A percentile compares a stretch with the other conserved stretches of the same genome.
phyloP scores from a whole-genome alignment of 2,329 filamentous ascomycete species.

The Fusarium tanahbumbuense region DNA sequence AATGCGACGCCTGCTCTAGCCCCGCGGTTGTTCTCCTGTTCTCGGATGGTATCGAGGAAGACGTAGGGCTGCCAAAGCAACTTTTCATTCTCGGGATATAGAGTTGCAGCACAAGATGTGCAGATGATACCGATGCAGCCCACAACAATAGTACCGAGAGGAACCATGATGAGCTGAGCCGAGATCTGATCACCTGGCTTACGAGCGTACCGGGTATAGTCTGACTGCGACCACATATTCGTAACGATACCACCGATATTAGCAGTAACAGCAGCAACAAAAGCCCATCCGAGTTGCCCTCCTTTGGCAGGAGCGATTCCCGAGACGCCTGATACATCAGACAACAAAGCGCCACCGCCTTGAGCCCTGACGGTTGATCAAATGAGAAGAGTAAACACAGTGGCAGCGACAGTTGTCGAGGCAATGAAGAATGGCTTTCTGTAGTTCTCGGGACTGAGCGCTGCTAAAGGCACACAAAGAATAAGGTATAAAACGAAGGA shows the following conservation, averaged over 20 bases:
- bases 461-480: neutral
- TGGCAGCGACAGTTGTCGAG: neutral
- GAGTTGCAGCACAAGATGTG: neutral
- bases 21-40: constrained; percentile 11
- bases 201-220: constrained; percentile 49
- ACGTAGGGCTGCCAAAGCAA: constrained; percentile 1
- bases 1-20: constrained; percentile 22
- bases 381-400: neutral
- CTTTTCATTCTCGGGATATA: neutral
- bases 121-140: constrained; percentile 1
- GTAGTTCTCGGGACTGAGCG: neutral
- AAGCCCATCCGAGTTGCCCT: constrained; percentile 37
- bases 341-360: neutral
- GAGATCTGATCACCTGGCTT: constrained; percentile 45
- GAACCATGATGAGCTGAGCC: constrained; percentile 24
- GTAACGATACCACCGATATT: constrained; percentile 48
- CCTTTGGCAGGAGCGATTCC: neutral
- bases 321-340: neutral
- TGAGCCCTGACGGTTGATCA: neutral
- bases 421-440: neutral
- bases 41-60: neutral
- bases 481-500: neutral
- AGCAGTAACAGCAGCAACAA: constrained; percentile 45
- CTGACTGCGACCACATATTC: constrained; percentile 47
- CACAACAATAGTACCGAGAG: neutral